A percentile compares a stretch with the other conserved stretches of the same genome.
These are phyloP conservation scores for Mortierella alpina DNA, from an alignment of 192 early-diverging fungal species.

Conservation along the genomic window DNA sequence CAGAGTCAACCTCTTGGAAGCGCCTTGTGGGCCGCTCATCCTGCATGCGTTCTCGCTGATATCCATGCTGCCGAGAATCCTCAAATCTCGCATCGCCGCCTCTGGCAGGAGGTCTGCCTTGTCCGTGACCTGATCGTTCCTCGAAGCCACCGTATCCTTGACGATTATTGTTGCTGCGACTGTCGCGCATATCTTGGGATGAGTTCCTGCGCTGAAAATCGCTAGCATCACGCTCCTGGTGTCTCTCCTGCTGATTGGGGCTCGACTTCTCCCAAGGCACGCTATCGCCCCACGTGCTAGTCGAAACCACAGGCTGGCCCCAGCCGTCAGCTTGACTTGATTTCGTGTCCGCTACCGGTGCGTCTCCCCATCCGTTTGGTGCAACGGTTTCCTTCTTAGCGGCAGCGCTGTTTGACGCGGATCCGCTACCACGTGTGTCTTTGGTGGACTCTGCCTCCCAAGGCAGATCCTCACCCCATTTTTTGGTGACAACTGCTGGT, in stretches of 20 bases:
- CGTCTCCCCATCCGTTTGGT: conserved; percentile 3
- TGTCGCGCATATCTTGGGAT: neutral
- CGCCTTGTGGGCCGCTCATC: neutral
- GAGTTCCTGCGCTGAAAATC: too few relatives aligned
- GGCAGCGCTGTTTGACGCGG: neutral
- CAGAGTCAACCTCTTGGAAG: conserved; percentile 10
- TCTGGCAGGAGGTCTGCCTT: neutral
- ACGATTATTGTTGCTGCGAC: neutral
- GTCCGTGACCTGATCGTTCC: neutral
- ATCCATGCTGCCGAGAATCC: neutral
- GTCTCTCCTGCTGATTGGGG: neutral
- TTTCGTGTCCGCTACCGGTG: neutral
- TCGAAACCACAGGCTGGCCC: neutral
- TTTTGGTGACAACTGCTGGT: too few relatives aligned
- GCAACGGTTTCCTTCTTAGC: neutral
- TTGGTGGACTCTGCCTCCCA: too few relatives aligned
- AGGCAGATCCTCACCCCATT: too few relatives aligned
- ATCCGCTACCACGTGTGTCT: too few relatives aligned
- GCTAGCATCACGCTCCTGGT: neutral
- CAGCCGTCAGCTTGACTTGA: neutral
- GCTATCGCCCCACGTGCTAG: neutral
- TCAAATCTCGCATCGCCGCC: conserved; percentile 4
- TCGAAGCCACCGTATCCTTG: neutral
- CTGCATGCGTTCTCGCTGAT: conserved; percentile 8
- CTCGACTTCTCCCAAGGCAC: neutral